Conservation (phyloP, 257 asterid species). For the Capsicum pubescens region DNA sequence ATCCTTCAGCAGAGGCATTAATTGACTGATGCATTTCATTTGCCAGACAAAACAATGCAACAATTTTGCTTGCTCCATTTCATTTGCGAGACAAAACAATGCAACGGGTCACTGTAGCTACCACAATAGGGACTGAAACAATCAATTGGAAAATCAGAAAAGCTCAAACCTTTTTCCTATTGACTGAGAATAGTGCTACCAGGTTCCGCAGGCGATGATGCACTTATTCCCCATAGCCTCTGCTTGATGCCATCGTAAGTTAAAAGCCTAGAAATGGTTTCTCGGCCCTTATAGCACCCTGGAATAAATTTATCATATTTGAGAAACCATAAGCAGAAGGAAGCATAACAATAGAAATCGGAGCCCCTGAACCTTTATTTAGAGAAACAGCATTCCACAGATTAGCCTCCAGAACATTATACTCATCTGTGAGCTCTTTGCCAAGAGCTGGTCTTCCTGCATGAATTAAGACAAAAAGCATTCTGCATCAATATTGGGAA, state of each 20-base stretch:
- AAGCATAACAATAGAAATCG: neutral
- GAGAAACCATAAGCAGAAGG: slow-evolving; percentile 26
- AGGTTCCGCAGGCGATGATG: slow-evolving; percentile 71
- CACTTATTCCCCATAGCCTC: slow-evolving; percentile 79
- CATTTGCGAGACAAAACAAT: slow-evolving; percentile 6
- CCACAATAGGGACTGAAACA: neutral
- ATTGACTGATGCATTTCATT: slow-evolving; percentile 17
- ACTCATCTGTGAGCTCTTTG: slow-evolving; percentile 87
- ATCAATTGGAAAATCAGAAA: neutral
- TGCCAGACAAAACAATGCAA: neutral
- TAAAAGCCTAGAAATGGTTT: slow-evolving; percentile 92
- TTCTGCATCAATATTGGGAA: slow-evolving; percentile 10
- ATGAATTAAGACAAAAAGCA: slow-evolving; percentile 36
- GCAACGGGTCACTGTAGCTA: neutral
- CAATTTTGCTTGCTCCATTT: neutral
- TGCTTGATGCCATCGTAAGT: slow-evolving; percentile 95
- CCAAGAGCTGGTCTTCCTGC: slow-evolving; percentile 96
- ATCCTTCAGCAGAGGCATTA: neutral
- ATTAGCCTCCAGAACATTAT: slow-evolving; percentile 91
- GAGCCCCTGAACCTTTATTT: slow-evolving; percentile 65
- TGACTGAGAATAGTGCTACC: slow-evolving; percentile 76
- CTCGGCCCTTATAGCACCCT: slow-evolving; percentile 99
- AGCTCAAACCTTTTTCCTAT: slow-evolving; percentile 76
- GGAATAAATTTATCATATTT: slow-evolving; percentile 34
- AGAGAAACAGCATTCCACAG: slow-evolving; percentile 91